phyloP scores from a whole-genome alignment of 345 rosid genomes.

The Eucalyptus paniculata region DNA sequence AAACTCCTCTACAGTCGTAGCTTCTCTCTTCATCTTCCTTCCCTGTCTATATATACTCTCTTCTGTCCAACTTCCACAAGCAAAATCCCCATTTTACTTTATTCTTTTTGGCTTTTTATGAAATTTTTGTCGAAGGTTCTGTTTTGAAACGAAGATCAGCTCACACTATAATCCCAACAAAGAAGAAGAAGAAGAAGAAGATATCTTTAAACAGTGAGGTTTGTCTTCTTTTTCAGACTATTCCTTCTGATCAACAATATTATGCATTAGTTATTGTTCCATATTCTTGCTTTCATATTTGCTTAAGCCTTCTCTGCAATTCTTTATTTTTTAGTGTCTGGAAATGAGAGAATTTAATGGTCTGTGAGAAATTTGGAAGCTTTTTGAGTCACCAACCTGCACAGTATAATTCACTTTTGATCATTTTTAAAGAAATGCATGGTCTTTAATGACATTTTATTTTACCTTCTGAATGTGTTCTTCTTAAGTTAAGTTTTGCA shows the following conservation, averaged over 20 bases:
- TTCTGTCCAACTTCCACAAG: background rate
- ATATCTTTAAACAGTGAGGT: background rate
- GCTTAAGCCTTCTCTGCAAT: background rate
- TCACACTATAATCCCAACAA: background rate
- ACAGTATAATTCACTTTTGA: background rate
- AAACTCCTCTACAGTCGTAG: background rate
- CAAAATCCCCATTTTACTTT: background rate
- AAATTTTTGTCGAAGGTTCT: background rate
- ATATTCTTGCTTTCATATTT: background rate
- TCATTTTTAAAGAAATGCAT: background rate
- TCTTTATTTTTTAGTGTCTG: background rate
- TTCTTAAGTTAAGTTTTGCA: background rate
- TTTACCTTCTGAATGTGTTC: background rate
- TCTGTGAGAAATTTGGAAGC: background rate
- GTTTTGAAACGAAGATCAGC: background rate
- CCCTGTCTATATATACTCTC: background rate
- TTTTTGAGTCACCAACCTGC: background rate
- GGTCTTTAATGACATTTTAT: background rate
- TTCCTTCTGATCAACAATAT: background rate
- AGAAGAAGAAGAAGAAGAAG: background rate
- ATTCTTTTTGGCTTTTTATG: background rate
- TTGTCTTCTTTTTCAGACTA: background rate
- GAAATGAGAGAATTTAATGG: background rate
- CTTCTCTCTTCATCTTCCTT: background rate
- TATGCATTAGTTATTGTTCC: background rate